Conservation (phyloP, 2,329 filamentous ascomycete genomes). For the Alternaria angustiovoidea region DNA sequence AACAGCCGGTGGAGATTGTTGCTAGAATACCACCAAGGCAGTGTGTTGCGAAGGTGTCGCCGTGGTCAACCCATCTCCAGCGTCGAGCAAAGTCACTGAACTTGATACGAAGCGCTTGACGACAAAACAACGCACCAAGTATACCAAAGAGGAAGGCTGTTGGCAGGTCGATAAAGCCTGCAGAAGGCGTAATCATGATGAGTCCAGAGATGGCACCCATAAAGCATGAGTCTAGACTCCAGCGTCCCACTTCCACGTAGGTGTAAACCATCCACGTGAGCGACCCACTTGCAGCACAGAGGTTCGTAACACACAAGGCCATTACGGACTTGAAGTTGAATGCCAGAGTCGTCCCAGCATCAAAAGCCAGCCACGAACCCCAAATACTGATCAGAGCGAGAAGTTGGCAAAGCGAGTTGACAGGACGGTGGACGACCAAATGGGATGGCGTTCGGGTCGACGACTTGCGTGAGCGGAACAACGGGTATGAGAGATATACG, state of each 20-base stretch:
- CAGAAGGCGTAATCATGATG: conserved; percentile 62
- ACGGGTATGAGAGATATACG: conserved; percentile 60
- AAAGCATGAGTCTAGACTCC: conserved; percentile 61
- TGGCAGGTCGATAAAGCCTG: conserved; percentile 60
- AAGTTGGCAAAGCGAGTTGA: conserved; percentile 59
- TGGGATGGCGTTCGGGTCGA: conserved; percentile 56
- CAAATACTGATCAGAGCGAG: conserved; percentile 61
- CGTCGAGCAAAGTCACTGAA: conserved; percentile 58
- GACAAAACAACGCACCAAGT: conserved; percentile 57
- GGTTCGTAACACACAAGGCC: conserved; percentile 60
- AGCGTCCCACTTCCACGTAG: conserved; percentile 54
- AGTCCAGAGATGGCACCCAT: conserved; percentile 63
- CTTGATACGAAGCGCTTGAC: conserved; percentile 63
- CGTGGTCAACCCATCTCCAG: conserved; percentile 63
- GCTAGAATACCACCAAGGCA: conserved; percentile 62
- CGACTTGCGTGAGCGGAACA: conserved; percentile 58
- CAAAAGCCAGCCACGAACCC: conserved; percentile 62
- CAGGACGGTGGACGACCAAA: conserved; percentile 57
- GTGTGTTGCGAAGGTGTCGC: conserved; percentile 64
- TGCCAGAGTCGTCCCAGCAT: conserved; percentile 59
- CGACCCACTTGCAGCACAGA: conserved; percentile 58
- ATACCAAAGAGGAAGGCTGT: conserved; percentile 61
- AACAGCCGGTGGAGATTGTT: conserved; percentile 61
- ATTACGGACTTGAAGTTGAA: conserved; percentile 62
- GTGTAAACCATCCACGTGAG: conserved; percentile 59